These are phyloP conservation scores for Cercospora zeina DNA, from an alignment of 2,329 filamentous ascomycete genomes.

Conservation along the genomic window DNA sequence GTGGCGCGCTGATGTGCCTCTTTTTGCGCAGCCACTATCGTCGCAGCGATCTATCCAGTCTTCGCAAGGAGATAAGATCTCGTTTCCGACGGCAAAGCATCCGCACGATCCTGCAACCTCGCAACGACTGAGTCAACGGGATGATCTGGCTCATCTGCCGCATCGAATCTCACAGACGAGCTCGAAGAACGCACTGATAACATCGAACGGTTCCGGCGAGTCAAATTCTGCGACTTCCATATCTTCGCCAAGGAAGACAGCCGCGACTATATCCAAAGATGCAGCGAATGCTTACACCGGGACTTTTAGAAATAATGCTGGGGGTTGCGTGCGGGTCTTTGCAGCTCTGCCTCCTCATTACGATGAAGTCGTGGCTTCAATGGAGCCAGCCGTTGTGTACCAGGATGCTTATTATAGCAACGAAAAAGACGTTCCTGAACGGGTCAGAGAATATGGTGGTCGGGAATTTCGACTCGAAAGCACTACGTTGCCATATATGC, in stretches of 20 bases:
- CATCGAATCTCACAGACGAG: constrained; percentile 21
- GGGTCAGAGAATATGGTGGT: constrained; percentile 79
- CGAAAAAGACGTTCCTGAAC: constrained; percentile 77
- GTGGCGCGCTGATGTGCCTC: background rate
- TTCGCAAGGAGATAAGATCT: constrained; percentile 54
- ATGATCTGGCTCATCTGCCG: constrained; percentile 26
- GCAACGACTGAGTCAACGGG: constrained; percentile 66
- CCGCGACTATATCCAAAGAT: background rate
- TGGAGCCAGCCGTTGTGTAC: constrained; percentile 71
- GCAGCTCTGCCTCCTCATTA: constrained; percentile 45
- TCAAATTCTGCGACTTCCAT: constrained; percentile 8
- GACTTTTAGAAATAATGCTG: constrained; percentile 28
- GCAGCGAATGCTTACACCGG: constrained; percentile 27
- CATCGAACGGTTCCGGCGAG: background rate
- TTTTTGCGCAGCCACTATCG: constrained; percentile 30
- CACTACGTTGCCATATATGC: constrained; percentile 74
- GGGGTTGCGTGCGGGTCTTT: constrained; percentile 40
- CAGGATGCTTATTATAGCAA: constrained; percentile 83
- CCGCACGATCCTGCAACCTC: constrained; percentile 64
- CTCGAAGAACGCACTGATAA: constrained; percentile 12
- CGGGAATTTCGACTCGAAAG: constrained; percentile 78
- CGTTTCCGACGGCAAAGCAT: constrained; percentile 77
- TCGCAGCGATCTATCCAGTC: constrained; percentile 36
- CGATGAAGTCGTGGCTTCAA: constrained; percentile 55
- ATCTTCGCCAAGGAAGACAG: background rate